These are phyloP conservation scores for Taphrina communis DNA, from an alignment of 1,139 yeast species.

Conservation along the genomic window DNA sequence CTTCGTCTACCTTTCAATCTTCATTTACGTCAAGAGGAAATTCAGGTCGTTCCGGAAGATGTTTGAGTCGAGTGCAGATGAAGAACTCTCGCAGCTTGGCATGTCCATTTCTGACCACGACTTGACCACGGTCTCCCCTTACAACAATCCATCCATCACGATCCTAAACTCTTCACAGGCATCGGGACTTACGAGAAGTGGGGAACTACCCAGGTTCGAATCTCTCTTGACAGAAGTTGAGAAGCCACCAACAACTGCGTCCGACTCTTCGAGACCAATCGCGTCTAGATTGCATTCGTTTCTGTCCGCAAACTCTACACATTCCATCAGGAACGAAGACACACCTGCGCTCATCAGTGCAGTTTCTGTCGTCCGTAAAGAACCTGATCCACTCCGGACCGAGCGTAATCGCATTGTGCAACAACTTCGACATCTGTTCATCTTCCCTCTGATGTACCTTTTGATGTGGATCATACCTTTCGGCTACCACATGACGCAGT, in stretches of 20 bases:
- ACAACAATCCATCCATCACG: neutral
- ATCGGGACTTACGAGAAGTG: neutral
- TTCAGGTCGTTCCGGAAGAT: slow-evolving; percentile 32
- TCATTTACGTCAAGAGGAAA: slow-evolving; percentile 65
- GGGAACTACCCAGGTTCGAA: neutral
- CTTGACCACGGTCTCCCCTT: neutral
- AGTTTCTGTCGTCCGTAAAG: slow-evolving; percentile 1
- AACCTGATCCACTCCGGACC: slow-evolving; percentile 10
- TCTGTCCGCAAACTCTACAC: neutral
- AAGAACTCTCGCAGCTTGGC: slow-evolving; percentile 7
- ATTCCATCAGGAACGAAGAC: neutral
- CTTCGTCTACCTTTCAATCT: slow-evolving; percentile 70
- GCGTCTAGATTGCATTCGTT: neutral
- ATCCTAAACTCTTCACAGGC: no score
- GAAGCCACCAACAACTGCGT: neutral
- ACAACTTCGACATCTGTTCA: slow-evolving; percentile 37
- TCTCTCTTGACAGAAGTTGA: neutral
- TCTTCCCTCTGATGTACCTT: slow-evolving; percentile 39
- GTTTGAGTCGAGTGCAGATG: slow-evolving; percentile 1
- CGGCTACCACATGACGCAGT: slow-evolving; percentile 35
- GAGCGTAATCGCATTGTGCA: slow-evolving; percentile 27
- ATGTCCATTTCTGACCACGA: neutral
- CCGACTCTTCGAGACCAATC: neutral
- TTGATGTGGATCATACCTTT: slow-evolving; percentile 40
- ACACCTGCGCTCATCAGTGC: neutral